These are phyloP conservation scores for Marasmius fiardii DNA, from an alignment of 1,284 basidiomycete species.

Conservation along the genomic window DNA sequence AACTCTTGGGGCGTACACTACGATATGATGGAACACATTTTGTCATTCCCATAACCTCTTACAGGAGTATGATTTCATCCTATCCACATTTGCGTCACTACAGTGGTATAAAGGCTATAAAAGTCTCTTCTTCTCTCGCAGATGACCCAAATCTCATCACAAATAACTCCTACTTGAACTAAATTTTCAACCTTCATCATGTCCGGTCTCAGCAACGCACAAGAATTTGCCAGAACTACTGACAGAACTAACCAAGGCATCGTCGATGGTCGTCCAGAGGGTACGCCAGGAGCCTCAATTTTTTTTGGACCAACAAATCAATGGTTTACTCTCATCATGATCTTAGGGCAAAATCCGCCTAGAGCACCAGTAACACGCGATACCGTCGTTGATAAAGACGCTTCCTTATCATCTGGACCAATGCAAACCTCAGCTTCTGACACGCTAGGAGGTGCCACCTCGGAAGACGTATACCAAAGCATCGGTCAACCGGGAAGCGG, in stretches of 20 bases:
- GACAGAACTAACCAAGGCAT: conserved; percentile 23
- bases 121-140: not conserved
- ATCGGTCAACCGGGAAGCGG: conserved; percentile 22
- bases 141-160: not conserved
- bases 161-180: not conserved
- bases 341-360: conserved; percentile 18
- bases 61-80: not conserved
- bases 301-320: not conserved
- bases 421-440: conserved; percentile 9
- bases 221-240: conserved; percentile 18
- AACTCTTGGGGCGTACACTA: not conserved
- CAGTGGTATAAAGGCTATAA: not conserved
- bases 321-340: not conserved
- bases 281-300: conserved; percentile 4
- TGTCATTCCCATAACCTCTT: not conserved
- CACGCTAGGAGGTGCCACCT: conserved; percentile 22
- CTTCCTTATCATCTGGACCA: conserved; percentile 9
- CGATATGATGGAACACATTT: not conserved
- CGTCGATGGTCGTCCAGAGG: conserved; percentile 21
- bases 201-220: conserved; percentile 13
- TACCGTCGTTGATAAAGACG: conserved; percentile 21
- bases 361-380: conserved; percentile 18
- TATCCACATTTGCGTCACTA: not conserved
- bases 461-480: conserved; percentile 20
- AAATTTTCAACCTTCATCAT: conserved; percentile 1